Percentiles rank a stretch among this genome's conserved stretches.
Evolutionary conservation across 805 yeast genomes (phyloP).

Genomic region (Jamesozyma spencerorum): DNA sequence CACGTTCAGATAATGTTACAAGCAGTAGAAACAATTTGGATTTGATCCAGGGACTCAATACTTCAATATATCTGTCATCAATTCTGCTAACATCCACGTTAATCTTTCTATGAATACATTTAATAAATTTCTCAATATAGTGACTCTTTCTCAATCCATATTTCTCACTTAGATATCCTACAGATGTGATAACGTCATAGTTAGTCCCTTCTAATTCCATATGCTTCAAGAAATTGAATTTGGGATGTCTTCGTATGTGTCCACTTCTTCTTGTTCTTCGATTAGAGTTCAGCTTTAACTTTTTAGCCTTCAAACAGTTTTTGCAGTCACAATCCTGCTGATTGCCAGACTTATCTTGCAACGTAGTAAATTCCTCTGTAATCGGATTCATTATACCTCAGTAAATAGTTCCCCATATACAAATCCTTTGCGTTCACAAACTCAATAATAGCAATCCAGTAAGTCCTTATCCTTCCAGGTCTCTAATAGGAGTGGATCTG

Average conservation of each 20-base stretch:
- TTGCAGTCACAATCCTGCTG: not conserved
- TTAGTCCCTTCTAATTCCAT: constrained; percentile 22
- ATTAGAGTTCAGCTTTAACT: not conserved
- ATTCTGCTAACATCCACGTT: constrained; percentile 23
- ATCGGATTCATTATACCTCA: not conserved
- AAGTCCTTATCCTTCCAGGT: no score
- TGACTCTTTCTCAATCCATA: constrained; percentile 26
- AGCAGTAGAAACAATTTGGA: constrained; percentile 24
- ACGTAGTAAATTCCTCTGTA: not conserved
- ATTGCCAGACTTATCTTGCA: not conserved
- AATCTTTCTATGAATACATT: constrained; percentile 27
- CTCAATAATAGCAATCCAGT: no score
- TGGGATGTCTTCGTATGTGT: constrained; percentile 8
- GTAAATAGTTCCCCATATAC: not conserved
- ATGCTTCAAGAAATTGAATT: constrained; percentile 17
- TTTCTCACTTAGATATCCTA: constrained; percentile 25
- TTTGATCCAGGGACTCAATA: constrained; percentile 24
- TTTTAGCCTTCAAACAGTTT: not conserved
- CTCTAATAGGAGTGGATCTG: no score
- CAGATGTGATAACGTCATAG: constrained; percentile 26
- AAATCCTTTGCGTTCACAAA: no score
- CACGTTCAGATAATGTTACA: constrained; percentile 27
- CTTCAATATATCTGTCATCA: constrained; percentile 15
- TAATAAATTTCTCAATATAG: constrained; percentile 24
- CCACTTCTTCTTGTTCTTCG: constrained; percentile 7